Base-by-base conservation (phyloP, 331 rosid genomes). In the Spiraea crenata region DNA sequence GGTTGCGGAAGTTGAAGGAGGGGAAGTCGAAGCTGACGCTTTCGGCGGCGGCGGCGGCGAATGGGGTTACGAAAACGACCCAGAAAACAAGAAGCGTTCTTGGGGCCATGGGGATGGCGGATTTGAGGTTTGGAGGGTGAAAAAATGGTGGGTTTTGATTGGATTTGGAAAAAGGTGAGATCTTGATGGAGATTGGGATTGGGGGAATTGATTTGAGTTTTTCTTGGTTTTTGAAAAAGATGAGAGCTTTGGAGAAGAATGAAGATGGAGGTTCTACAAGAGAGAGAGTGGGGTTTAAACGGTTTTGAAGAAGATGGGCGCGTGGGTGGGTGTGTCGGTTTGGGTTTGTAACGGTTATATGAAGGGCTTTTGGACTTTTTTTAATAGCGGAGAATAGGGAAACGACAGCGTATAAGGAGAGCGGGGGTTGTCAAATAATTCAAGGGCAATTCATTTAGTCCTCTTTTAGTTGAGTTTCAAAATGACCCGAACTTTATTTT, bases 1-100 rank as follows among this genome's bases (percentile, higher is more conserved):
- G 84, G 87, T 93, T 91, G 44, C 97, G 82, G 75, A 87, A 83
- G 3, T 76, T 75, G 85, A 93, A 93, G 38, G 88, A 82, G 3
- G 74, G 56, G 84, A 93, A 87, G 49, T 54, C 77, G 62, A 93
- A 82, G 16, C 74, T 65, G 5, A 80, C 72, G 5, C 66, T 60
- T 11, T 74, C 73, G 5, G 81, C 71, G 7, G 84, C 58, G 5
- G 45, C 17, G 5, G 62, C 45, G 39, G 51, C 3, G 13, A 52
- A 31, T 57, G 54, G 35, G 45, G 42, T 0, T 5, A 38, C 0
- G 44, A 76, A 31, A 64, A 66, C 9, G 59, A 82, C 12, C 40
- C 74, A 37, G 74, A 82, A 66, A 72, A 68, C 77, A 68, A 81
- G 79, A 69, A 78, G 75, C 79, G 62, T 81, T 81, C 65, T 80